Conservation (phyloP, 352 stramenopile species). For the Elongisporangium senticosum region DNA sequence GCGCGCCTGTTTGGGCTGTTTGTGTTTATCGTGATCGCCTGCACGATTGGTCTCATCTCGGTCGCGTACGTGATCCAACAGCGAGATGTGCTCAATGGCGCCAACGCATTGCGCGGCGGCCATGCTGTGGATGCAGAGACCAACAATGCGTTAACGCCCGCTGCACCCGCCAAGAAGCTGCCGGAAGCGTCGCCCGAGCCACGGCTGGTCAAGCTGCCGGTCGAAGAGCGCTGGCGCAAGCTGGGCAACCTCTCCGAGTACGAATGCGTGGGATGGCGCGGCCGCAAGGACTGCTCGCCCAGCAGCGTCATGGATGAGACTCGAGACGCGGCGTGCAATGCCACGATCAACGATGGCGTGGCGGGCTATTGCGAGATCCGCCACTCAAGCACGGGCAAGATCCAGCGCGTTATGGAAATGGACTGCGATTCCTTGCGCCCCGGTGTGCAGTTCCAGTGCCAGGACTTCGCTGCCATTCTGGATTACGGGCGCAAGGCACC, state of each 20-base stretch:
- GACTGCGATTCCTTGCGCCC: constrained; percentile 20
- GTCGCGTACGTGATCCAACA: constrained; percentile 53
- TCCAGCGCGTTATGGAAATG: constrained; percentile 23
- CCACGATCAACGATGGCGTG: constrained; percentile 15
- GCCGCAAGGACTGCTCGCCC: constrained; percentile 13
- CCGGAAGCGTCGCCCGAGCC: constrained; percentile 1
- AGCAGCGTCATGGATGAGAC: constrained; percentile 3
- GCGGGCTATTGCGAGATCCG: constrained; percentile 26
- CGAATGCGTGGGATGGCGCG: constrained; percentile 22
- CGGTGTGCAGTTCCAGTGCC: constrained; percentile 15
- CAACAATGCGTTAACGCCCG: neutral
- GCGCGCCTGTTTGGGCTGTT: neutral
- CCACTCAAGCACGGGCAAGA: constrained; percentile 15
- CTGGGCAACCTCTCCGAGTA: constrained; percentile 25
- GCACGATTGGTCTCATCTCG: constrained; percentile 42
- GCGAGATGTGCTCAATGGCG: constrained; percentile 17
- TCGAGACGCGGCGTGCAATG: constrained; percentile 14
- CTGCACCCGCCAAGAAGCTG: constrained; percentile 8
- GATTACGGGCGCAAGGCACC: constrained; percentile 14
- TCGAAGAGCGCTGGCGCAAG: neutral
- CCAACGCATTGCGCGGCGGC: neutral
- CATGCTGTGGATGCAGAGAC: neutral
- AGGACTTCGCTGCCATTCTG: constrained; percentile 14
- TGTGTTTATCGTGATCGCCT: constrained; percentile 41
- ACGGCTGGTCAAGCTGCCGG: constrained; percentile 4